phyloP scores from a whole-genome alignment of 78 protist genomes.

The Protostelium mycophagum region DNA sequence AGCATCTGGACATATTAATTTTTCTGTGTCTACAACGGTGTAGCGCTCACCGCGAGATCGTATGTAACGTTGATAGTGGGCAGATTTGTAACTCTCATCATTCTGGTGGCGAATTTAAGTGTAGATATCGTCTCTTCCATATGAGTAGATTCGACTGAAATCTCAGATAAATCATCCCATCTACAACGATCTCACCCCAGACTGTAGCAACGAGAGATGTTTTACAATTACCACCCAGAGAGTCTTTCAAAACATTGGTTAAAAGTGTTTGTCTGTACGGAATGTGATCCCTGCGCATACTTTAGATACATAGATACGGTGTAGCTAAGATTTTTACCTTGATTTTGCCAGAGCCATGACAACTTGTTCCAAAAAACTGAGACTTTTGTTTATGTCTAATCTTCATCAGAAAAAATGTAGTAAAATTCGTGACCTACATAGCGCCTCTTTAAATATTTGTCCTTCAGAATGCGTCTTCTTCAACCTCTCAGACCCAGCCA shows the following conservation, averaged over 20 bases:
- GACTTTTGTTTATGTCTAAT: slow-evolving; percentile 69
- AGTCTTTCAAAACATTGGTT: slow-evolving; percentile 67
- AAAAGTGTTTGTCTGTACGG: slow-evolving; percentile 77
- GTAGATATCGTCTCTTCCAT: slow-evolving; percentile 76
- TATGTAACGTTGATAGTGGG: slow-evolving; percentile 30
- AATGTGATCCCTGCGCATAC: slow-evolving; percentile 25
- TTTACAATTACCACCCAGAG: slow-evolving; percentile 62
- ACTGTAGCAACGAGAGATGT: slow-evolving; percentile 61
- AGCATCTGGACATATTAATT: background rate
- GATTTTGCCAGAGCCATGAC: slow-evolving; percentile 59
- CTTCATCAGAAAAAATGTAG: background rate
- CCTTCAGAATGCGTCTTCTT: slow-evolving; percentile 63
- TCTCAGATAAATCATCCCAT: background rate
- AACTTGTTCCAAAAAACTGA: slow-evolving; percentile 76
- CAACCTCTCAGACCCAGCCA: slow-evolving; percentile 82
- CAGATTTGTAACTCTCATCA: slow-evolving; percentile 52
- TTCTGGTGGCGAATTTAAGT: slow-evolving; percentile 66
- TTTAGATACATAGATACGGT: background rate
- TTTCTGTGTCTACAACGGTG: background rate
- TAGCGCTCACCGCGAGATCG: slow-evolving; percentile 9
- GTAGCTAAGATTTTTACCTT: background rate
- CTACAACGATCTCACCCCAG: slow-evolving; percentile 43
- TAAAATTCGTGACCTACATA: background rate
- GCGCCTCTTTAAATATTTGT: slow-evolving; percentile 55
- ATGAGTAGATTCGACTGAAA: slow-evolving; percentile 9